Evolutionary conservation across 148 eudicot species (phyloP), one percentile per base, ranked within the genome.

Genomic region (Suaeda aralocaspica): DNA sequence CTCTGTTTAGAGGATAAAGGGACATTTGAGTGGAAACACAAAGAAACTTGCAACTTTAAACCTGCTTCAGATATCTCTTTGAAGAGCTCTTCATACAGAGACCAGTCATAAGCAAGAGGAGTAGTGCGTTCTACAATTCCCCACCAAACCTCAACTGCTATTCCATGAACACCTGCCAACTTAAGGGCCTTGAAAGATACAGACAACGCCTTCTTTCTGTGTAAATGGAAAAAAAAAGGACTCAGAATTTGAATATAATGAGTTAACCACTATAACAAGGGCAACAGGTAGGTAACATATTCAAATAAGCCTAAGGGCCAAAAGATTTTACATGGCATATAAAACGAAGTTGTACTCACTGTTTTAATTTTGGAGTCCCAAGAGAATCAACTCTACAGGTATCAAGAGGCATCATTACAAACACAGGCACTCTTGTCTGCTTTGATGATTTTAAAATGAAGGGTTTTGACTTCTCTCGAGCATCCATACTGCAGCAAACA

Each of bases 61-160:
- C 90, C 90, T 31, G 75, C 64, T 73, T 76, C 84, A 41, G 81
- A 76, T 76, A 84, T 75, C 81, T 82, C 31, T 31, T 80, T 65
- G 63, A 86, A 82, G 68, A 86, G 82, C 51, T 82, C 82, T 78
- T 82, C 85, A 78, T 86, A 86, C 52, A 82, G 36, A 62, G 85
- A 84, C 90, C 90, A 86, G 65, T 86, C 77, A 71, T 86, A 86
- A 57, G 71, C 79, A 65, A 59, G 62, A 57, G 90, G 90, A 74
- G 75, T 80, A 78, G 72, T 55, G 19, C 76, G 81, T 66, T 86
- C 90, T 59, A 84, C 90, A 69, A 86, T 76, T 48, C 90, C 90
- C 90, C 90, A 86, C 90, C 90, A 86, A 62, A 84, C 87, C 80
- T 86, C 90, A 73, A 86, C 90, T 56, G 87, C 85, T 45, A 86